phyloP scores from a whole-genome alignment of 2,329 filamentous ascomycete species.

The Hymenoscyphus infarciens region DNA sequence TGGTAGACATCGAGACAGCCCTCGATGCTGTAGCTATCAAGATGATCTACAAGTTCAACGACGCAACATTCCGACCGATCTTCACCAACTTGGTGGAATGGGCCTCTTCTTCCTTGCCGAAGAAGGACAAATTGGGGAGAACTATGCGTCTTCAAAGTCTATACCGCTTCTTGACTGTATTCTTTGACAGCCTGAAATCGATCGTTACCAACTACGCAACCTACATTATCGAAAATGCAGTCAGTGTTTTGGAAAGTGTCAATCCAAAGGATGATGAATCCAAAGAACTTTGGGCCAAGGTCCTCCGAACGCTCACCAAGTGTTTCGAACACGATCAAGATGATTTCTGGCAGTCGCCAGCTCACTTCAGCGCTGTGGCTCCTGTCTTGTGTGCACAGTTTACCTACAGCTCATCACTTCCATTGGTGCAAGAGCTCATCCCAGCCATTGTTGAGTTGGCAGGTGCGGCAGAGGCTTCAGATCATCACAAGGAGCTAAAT shows the following conservation, averaged over 20 bases:
- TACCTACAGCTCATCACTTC: conserved; percentile 43
- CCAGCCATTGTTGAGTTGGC: conserved; percentile 78
- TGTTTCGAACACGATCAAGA: conserved; percentile 89
- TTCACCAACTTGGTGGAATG: conserved; percentile 86
- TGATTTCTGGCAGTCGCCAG: conserved; percentile 91
- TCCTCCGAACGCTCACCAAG: conserved; percentile 67
- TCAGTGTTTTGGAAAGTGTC: conserved; percentile 53
- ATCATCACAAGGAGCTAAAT: conserved; percentile 91
- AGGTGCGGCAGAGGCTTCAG: conserved; percentile 73
- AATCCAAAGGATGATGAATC: conserved; percentile 46
- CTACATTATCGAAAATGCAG: conserved; percentile 75
- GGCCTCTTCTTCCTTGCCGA: conserved; percentile 58
- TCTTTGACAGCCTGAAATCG: conserved; percentile 85
- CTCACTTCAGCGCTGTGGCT: conserved; percentile 74
- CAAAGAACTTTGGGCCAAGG: conserved; percentile 62
- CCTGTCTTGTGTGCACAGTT: conserved; percentile 68
- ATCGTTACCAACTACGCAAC: conserved; percentile 91
- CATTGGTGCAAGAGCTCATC: conserved; percentile 54
- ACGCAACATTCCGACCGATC: conserved; percentile 86
- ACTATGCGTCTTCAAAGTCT: conserved; percentile 67
- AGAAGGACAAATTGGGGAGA: conserved; percentile 57
- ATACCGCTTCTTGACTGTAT: conserved; percentile 73
- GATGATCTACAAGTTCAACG: conserved; percentile 96
- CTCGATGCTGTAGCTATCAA: conserved; percentile 72
- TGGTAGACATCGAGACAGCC: conserved; percentile 59